Evolutionary conservation across 352 stramenopile species (phyloP), one percentile per base, ranked within the genome.

Genomic region (Phytophthora vignae): DNA sequence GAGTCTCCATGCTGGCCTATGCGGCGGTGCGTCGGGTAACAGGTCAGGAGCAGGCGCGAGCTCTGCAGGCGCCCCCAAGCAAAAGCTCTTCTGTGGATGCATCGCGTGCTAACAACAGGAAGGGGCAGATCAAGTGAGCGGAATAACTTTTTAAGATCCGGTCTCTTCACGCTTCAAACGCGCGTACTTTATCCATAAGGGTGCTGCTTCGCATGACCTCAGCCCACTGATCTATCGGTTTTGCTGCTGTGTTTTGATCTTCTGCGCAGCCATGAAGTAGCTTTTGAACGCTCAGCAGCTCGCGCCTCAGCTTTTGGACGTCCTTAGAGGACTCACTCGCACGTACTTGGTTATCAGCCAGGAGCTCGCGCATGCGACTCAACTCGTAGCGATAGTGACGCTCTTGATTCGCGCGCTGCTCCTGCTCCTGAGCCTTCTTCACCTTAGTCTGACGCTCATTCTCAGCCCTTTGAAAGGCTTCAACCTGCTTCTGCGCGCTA

Each of bases 1-100:
- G 29, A 82, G 92, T 62, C 86, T 97, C 8, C 93, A 98, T 60
- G 84, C 76, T 22, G 79, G 74, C 22, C 64, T 94, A 6, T 92
- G 83, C 44, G 79, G 83, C 46, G 61, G 40, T 22, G 9, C 57
- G 33, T 75, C 75, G 48, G 69, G 75, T 21, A 82, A 64, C 31
- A 65, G 46, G 9, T 71, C 60, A 29, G 49, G 49, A 29, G 49
- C 48, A 4, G 64, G 40, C 1, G 36, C 5, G 15, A 74, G 71
- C 46, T 69, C 77, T 38, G 31, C 57, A 17, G 53, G 29, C 50
- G 42, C 46, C 22, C 56, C 53, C 4, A 90, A 90, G 62, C 74
- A 73, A 22, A 94, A 90, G 62, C 73, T 94, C 1, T 82, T 90
- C 19, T 94, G 86, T 54, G 86, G 86, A 36, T 94, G 86, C 69